Evolutionary conservation across 345 rosid genomes (phyloP), one percentile per base, ranked within the genome.

Genomic region (Lenwebbia sp.): DNA sequence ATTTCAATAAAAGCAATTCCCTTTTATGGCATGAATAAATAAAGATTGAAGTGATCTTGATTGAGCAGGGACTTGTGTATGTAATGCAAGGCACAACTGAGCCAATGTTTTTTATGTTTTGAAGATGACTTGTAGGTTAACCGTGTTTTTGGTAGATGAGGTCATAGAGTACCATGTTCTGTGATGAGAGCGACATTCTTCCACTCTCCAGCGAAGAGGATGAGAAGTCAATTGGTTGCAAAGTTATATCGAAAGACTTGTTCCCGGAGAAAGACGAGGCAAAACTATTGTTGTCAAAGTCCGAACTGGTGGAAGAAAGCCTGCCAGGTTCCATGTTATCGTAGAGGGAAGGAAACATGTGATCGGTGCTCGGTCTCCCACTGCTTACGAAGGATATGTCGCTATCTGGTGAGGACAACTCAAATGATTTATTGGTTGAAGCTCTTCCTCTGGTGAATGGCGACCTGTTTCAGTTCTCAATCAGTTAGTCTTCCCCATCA

Each of bases 371-470:
- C 33, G 93, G 92, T 87, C 94, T 94, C 86, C 94, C 93, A 70
- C 89, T 92, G 91, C 98, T 95, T 76, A 93, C 95, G 86, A 88
- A 95, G 70, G 99, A 94, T 92, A 94, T 93, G 88, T 96, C 99
- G 1, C 92, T 89, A 1, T 95, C 99, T 15, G 88, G 70, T 55
- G 83, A 9, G 3, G 92, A 88, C 6, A 91, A 89, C 86, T 94
- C 93, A 53, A 91, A 94, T 26, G 89, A 78, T 84, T 83, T 90
- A 23, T 86, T 86, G 25, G 82, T 84, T 9, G 88, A 57, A 51
- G 57, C 85, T 86, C 91, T 89, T 51, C 86, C 81, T 89, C 94
- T 91, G 22, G 65, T 85, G 88, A 96, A 94, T 1, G 96, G 96
- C 10, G 97, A 95, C 91, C 96, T 93, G 92, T 86, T 78, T 15